Evolutionary conservation across 495 filamentous ascomycete genomes (phyloP).

Genomic region (Tuber brumale): DNA sequence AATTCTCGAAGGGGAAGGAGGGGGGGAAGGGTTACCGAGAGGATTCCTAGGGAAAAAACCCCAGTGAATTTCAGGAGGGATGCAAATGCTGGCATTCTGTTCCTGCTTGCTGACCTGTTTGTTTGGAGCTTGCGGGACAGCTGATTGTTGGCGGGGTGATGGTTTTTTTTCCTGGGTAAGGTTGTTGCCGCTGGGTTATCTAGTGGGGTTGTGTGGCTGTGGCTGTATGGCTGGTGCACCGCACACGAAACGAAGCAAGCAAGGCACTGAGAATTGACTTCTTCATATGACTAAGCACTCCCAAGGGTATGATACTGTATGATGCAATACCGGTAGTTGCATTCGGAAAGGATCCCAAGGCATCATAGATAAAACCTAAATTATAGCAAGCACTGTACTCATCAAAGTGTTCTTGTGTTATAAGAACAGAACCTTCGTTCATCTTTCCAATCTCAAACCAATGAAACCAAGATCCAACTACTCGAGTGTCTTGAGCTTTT

Average conservation of each 20-base stretch:
- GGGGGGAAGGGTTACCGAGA: constrained; percentile 53
- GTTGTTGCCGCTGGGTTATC: background rate
- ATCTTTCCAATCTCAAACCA: background rate
- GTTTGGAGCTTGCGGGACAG: background rate
- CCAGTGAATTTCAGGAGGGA: constrained; percentile 58
- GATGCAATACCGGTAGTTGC: background rate
- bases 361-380: background rate
- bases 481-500: background rate
- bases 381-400: too few species aligned
- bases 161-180: background rate
- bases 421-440: background rate
- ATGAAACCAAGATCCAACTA: background rate
- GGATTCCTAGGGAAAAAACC: constrained; percentile 60
- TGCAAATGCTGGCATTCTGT: constrained; percentile 25
- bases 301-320: background rate
- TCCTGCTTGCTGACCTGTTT: background rate
- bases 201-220: background rate
- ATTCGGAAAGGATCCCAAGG: background rate
- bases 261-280: too few species aligned
- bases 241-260: background rate
- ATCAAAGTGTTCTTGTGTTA: background rate
- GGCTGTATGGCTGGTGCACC: background rate
- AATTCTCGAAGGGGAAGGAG: background rate
- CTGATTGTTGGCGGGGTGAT: background rate
- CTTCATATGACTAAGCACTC: background rate